A percentile compares a stretch with the other conserved stretches of the same genome.
Evolutionary conservation across 441 rosid species (phyloP).

Genomic region (Erysimum cheiri): DNA sequence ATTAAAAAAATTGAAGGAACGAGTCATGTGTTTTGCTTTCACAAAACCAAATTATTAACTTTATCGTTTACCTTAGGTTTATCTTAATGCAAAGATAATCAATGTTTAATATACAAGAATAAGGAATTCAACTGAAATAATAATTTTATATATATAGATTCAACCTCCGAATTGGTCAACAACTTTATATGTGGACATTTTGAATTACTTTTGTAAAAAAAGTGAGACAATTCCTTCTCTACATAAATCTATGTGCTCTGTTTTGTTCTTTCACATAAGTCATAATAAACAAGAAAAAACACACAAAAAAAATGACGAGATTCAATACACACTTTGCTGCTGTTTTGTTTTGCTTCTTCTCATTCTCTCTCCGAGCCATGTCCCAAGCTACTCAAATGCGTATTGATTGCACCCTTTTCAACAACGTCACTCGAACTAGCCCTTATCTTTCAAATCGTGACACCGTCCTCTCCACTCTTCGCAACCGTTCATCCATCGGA

Average conservation of each 20-base stretch:
- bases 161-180: background rate
- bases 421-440: conserved; percentile 12
- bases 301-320: conserved; percentile 8
- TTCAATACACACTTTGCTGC: background rate
- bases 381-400: conserved; percentile 1
- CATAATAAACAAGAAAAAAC: background rate
- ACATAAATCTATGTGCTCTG: conserved; percentile 14
- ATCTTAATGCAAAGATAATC: too few relatives aligned
- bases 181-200: background rate
- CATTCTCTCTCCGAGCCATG: background rate
- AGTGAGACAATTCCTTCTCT: too few relatives aligned
- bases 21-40: too few relatives aligned
- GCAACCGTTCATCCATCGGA: conserved; percentile 23
- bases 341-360: background rate
- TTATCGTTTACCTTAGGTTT: too few relatives aligned
- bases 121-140: background rate
- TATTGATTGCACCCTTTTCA: background rate
- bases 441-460: conserved; percentile 7
- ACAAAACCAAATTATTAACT: too few relatives aligned
- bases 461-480: conserved; percentile 8
- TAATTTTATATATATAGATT: background rate
- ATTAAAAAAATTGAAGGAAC: too few relatives aligned
- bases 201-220: too few relatives aligned
- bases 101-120: too few relatives aligned
- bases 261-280: background rate